Evolutionary conservation across 805 yeast species (phyloP).

Genomic region (Lachancea sp.): DNA sequence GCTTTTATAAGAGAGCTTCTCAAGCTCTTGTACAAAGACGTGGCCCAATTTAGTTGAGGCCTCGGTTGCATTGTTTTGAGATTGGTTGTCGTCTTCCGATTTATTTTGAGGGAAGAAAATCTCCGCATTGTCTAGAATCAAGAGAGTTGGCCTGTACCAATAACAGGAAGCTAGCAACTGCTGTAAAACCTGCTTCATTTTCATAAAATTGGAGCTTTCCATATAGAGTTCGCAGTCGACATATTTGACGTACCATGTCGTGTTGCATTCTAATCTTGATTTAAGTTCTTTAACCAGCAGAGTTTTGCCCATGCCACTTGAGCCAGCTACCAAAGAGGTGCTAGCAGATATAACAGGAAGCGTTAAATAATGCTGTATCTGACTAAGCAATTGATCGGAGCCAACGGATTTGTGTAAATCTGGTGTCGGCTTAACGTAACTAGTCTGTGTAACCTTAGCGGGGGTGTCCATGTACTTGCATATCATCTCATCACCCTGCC

Average conservation of each 20-base stretch:
- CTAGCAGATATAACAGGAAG: slow-evolving; percentile 21
- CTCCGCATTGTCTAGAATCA: slow-evolving; percentile 76
- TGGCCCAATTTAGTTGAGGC: slow-evolving; percentile 62
- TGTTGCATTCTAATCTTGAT: slow-evolving; percentile 31
- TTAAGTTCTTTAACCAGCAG: slow-evolving; percentile 42
- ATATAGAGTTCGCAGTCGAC: slow-evolving; percentile 45
- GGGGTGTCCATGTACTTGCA: slow-evolving; percentile 11
- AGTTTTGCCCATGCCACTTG: slow-evolving; percentile 80
- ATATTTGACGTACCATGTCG: slow-evolving; percentile 40
- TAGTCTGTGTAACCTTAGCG: not conserved
- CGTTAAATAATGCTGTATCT: slow-evolving; percentile 24
- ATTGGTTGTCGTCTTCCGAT: slow-evolving; percentile 47
- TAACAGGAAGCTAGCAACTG: slow-evolving; percentile 43
- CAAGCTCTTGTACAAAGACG: slow-evolving; percentile 43
- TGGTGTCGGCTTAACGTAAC: not conserved
- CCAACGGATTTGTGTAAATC: slow-evolving; percentile 44
- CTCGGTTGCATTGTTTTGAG: slow-evolving; percentile 35
- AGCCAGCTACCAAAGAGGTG: slow-evolving; percentile 63
- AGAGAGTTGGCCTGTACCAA: slow-evolving; percentile 74
- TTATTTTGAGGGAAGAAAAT: slow-evolving; percentile 45
- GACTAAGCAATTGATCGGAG: slow-evolving; percentile 40
- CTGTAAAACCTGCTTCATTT: slow-evolving; percentile 39
- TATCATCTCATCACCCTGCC: slow-evolving; percentile 9
- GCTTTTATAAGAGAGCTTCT: slow-evolving; percentile 29
- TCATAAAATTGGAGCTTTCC: slow-evolving; percentile 23